phyloP scores from a whole-genome alignment of 257 asterid species.

The Sherardia arvensis region DNA sequence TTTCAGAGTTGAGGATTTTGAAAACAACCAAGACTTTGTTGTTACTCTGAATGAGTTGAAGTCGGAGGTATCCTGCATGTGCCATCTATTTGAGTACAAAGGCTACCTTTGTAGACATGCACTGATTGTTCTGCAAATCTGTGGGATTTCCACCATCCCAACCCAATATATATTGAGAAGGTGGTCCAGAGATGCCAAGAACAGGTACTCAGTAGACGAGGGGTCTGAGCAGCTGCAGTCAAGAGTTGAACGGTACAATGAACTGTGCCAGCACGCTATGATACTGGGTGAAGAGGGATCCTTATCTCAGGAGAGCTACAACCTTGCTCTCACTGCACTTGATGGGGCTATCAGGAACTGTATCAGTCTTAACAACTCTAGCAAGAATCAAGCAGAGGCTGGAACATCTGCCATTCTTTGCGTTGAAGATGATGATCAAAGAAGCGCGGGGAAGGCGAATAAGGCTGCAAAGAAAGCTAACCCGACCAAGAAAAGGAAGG shows the following conservation, averaged over 20 bases:
- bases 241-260: constrained; percentile 73
- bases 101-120: constrained; percentile 93
- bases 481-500: constrained; percentile 79
- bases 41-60: constrained; percentile 58
- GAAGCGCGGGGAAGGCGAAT: constrained; percentile 68
- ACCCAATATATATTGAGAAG: constrained; percentile 73
- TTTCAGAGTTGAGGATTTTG: constrained; percentile 74
- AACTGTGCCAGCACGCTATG: constrained; percentile 65
- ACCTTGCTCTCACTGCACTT: constrained; percentile 51
- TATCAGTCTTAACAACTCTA: constrained; percentile 53
- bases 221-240: constrained; percentile 65
- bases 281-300: constrained; percentile 91
- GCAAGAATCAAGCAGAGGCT: constrained; percentile 53
- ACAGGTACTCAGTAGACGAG: constrained; percentile 41
- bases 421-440: constrained; percentile 66
- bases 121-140: constrained; percentile 77
- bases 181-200: constrained; percentile 86
- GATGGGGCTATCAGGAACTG: constrained; percentile 80
- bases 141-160: constrained; percentile 71
- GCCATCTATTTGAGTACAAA: constrained; percentile 74
- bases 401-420: constrained; percentile 68
- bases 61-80: constrained; percentile 77
- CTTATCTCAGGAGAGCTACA: constrained; percentile 71
- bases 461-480: constrained; percentile 52
- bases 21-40: constrained; percentile 56